Conservation (phyloP, 2,329 filamentous ascomycete genomes). For the Exophiala viscosa region DNA sequence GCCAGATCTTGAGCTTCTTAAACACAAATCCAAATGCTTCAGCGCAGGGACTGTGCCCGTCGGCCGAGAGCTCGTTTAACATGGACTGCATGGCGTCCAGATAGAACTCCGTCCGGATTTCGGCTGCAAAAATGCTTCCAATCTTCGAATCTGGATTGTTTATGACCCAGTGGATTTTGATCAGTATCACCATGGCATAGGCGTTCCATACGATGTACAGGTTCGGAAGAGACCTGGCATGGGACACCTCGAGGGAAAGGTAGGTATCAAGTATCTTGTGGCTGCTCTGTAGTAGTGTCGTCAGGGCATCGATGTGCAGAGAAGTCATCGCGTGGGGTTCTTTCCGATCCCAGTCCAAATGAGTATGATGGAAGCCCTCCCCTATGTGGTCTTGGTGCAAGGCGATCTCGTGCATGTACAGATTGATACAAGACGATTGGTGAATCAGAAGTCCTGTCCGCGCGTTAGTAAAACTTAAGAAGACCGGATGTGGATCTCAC, state of each 20-base stretch:
- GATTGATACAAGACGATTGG: slow-evolving; percentile 60
- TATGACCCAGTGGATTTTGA: slow-evolving; percentile 69
- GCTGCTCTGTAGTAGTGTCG: slow-evolving; percentile 59
- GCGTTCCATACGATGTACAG: slow-evolving; percentile 69
- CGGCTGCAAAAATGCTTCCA: slow-evolving; percentile 63
- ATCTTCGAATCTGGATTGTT: slow-evolving; percentile 61
- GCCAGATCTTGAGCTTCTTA: slow-evolving; percentile 67
- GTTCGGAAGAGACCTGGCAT: slow-evolving; percentile 62
- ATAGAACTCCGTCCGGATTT: slow-evolving; percentile 62
- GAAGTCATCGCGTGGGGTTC: slow-evolving; percentile 40
- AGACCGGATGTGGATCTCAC: slow-evolving; percentile 43
- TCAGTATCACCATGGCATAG: slow-evolving; percentile 66
- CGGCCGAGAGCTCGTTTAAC: slow-evolving; percentile 60
- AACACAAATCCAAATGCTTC: slow-evolving; percentile 68
- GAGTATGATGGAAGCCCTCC: slow-evolving; percentile 45
- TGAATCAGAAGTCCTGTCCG: slow-evolving; percentile 47
- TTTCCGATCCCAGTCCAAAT: slow-evolving; percentile 27
- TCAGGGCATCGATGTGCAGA: slow-evolving; percentile 63
- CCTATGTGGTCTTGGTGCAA: slow-evolving; percentile 62
- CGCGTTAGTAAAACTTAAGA: neutral
- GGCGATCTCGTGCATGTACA: slow-evolving; percentile 73
- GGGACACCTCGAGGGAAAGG: slow-evolving; percentile 54
- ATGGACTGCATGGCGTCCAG: slow-evolving; percentile 66
- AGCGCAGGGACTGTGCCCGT: slow-evolving; percentile 61
- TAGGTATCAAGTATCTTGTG: slow-evolving; percentile 65